A percentile compares a stretch with the other conserved stretches of the same genome.
Conservation (phyloP, 768 basidiomycete species). For the Tylopilus rubrobrunneus region DNA sequence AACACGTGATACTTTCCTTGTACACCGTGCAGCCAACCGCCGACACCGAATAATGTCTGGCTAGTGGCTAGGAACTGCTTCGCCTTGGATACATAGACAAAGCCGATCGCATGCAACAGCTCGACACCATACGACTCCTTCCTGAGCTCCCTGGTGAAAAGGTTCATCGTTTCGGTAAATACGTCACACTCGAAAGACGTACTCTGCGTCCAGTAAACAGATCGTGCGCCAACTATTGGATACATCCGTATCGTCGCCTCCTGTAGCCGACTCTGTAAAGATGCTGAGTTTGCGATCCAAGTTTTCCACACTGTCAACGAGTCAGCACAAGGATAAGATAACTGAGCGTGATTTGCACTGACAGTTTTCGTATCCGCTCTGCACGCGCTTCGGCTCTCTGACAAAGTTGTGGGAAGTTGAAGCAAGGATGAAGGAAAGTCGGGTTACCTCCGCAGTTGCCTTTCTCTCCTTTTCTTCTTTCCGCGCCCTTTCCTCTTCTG, state of each 20-base stretch:
- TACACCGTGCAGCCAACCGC: constrained; percentile 90
- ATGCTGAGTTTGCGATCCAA: constrained; percentile 81
- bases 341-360: background rate
- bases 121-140: constrained; percentile 86
- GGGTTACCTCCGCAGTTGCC: constrained; percentile 60
- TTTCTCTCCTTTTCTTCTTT: constrained; percentile 71
- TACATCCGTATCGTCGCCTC: constrained; percentile 67
- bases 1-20: constrained; percentile 92
- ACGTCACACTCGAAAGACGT: constrained; percentile 28
- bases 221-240: constrained; percentile 71
- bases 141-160: constrained; percentile 61
- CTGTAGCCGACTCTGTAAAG: constrained; percentile 79
- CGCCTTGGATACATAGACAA: constrained; percentile 78
- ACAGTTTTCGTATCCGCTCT: constrained; percentile 70
- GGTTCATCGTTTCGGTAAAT: constrained; percentile 1
- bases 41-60: constrained; percentile 71
- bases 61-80: constrained; percentile 79
- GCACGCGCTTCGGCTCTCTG: constrained; percentile 80
- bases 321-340: constrained; percentile 1
- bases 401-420: constrained; percentile 10
- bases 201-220: constrained; percentile 81
- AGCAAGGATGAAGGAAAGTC: constrained; percentile 1
- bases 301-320: constrained; percentile 48
- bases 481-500: constrained; percentile 68
- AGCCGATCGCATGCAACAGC: constrained; percentile 80